phyloP scores from a whole-genome alignment of 2,329 filamentous ascomycete species.

The Fusarium dimerum region DNA sequence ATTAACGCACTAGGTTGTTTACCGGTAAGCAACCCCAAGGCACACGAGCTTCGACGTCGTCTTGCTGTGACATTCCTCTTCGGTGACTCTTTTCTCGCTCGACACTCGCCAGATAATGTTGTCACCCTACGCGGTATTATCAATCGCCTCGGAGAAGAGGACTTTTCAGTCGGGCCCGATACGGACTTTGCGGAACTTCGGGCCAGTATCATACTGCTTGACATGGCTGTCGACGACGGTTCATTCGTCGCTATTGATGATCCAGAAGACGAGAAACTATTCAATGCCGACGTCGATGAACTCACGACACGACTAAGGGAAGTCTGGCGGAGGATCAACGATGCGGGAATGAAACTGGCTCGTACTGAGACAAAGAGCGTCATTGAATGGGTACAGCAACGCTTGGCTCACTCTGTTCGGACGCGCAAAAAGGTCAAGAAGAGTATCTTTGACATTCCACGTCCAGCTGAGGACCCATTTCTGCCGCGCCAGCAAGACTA shows the following conservation, averaged over 20 bases:
- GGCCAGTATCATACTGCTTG: slow-evolving; percentile 67
- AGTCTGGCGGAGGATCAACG: slow-evolving; percentile 65
- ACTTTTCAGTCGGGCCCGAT: slow-evolving; percentile 53
- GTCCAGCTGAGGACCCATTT: slow-evolving; percentile 38
- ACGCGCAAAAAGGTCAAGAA: slow-evolving; percentile 59
- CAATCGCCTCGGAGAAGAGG: slow-evolving; percentile 45
- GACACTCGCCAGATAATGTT: slow-evolving; percentile 41
- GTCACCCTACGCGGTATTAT: slow-evolving; percentile 47
- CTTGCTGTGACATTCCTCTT: slow-evolving; percentile 68
- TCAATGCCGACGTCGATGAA: slow-evolving; percentile 71
- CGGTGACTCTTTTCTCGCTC: slow-evolving; percentile 44
- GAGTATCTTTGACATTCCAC: slow-evolving; percentile 48
- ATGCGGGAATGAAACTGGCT: slow-evolving; percentile 70
- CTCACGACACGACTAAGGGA: slow-evolving; percentile 61
- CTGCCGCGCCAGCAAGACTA: slow-evolving; percentile 48
- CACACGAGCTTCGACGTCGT: slow-evolving; percentile 64
- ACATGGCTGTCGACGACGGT: slow-evolving; percentile 72
- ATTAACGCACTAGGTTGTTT: slow-evolving; percentile 60
- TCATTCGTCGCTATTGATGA: slow-evolving; percentile 30
- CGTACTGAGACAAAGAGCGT: slow-evolving; percentile 76
- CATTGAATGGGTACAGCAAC: slow-evolving; percentile 72
- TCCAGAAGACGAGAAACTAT: slow-evolving; percentile 44
- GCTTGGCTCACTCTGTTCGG: slow-evolving; percentile 70
- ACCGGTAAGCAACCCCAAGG: slow-evolving; percentile 49
- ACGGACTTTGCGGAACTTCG: slow-evolving; percentile 71